These are phyloP conservation scores for Cystobasidium sp. DNA, from an alignment of 1,284 basidiomycete species.

Conservation along the genomic window DNA sequence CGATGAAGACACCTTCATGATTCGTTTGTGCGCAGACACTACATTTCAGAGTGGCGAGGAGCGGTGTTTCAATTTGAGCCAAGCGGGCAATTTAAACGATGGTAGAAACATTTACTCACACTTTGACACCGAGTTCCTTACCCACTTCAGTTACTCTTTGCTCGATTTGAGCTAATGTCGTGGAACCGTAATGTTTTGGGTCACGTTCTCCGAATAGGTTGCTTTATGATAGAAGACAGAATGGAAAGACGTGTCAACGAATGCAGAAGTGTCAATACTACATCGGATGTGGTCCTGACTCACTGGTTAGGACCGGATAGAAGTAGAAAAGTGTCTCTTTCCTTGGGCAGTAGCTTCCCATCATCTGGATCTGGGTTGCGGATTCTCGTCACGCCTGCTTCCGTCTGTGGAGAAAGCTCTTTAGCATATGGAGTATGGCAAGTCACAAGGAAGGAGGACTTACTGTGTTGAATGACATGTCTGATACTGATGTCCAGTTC, in stretches of 20 bases:
- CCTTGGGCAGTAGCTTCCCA: conserved; percentile 33
- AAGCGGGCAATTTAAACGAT: neutral
- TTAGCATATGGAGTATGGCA: neutral
- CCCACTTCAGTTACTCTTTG: conserved; percentile 48
- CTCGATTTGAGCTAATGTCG: conserved; percentile 51
- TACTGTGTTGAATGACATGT: conserved; percentile 30
- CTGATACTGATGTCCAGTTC: neutral
- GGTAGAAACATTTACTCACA: conserved; percentile 23
- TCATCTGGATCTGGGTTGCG: conserved; percentile 49
- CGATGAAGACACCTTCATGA: conserved; percentile 50
- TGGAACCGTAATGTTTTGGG: conserved; percentile 50
- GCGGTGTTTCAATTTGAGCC: neutral
- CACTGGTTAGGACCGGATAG: conserved; percentile 50
- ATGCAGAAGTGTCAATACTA: neutral
- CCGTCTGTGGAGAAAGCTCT: conserved; percentile 29
- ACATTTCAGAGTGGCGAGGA: neutral
- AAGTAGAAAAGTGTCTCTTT: conserved; percentile 50
- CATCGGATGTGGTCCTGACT: neutral
- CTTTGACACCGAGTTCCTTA: conserved; percentile 49
- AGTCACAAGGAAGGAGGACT: neutral
- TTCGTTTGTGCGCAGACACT: conserved; percentile 52
- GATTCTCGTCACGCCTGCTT: conserved; percentile 48
- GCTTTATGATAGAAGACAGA: conserved; percentile 1
- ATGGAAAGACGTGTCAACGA: neutral
- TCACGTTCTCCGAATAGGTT: conserved; percentile 51